Conservation (phyloP, 2,329 filamentous ascomycete species). For the Plenodomus tracheiphilus region DNA sequence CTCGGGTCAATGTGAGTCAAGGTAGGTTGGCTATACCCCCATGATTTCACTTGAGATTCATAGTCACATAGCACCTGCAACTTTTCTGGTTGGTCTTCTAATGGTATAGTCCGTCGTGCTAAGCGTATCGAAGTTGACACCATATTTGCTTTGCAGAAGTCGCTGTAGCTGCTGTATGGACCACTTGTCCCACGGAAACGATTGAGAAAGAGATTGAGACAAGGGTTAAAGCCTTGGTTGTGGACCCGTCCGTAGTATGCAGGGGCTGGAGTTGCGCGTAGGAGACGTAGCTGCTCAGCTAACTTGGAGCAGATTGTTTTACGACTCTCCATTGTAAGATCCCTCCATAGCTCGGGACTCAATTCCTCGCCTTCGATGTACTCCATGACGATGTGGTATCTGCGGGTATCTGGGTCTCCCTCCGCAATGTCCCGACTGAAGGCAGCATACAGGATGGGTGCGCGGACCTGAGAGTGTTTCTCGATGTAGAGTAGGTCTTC, state of each 20-base stretch:
- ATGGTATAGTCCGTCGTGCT: background rate
- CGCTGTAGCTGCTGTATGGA: background rate
- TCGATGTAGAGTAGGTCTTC: background rate
- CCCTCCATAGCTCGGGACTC: background rate
- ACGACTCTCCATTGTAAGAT: background rate
- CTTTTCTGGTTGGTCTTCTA: background rate
- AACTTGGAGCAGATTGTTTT: background rate
- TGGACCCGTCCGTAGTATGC: background rate
- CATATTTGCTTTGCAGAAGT: background rate
- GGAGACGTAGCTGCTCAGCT: background rate
- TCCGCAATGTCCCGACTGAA: background rate
- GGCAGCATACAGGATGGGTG: background rate
- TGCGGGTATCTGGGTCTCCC: no score
- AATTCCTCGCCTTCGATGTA: background rate
- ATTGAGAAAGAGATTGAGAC: background rate
- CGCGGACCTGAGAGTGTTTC: background rate
- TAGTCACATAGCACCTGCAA: background rate
- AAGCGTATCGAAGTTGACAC: background rate
- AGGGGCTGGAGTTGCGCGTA: background rate
- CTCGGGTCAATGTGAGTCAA: conserved; percentile 1
- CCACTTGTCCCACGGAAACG: background rate
- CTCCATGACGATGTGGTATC: background rate
- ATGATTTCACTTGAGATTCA: background rate
- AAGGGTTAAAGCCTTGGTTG: background rate
- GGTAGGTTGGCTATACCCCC: background rate